Conservation (phyloP, 495 filamentous ascomycete species). For the Annulohypoxylon maeteangense region DNA sequence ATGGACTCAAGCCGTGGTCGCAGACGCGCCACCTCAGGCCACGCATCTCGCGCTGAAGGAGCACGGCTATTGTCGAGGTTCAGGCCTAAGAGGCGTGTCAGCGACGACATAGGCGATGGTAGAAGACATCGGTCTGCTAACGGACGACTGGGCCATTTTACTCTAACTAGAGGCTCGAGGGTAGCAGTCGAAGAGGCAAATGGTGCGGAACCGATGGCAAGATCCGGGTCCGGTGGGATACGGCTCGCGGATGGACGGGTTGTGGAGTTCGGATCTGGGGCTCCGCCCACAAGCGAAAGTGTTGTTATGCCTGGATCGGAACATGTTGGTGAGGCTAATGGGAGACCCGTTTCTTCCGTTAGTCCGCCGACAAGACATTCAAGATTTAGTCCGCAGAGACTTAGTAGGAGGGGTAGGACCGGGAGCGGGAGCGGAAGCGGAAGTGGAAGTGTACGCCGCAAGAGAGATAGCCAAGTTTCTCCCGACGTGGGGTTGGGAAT, state of each 20-base stretch:
- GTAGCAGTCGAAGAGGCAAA: background rate
- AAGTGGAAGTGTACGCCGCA: constrained; percentile 1
- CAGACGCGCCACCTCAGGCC: constrained; percentile 21
- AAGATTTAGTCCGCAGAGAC: constrained; percentile 19
- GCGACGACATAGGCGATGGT: constrained; percentile 14
- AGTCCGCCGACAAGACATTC: constrained; percentile 11
- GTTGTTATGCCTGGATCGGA: background rate
- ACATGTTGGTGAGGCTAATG: background rate
- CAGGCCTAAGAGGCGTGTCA: constrained; percentile 17
- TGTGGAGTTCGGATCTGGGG: constrained; percentile 48
- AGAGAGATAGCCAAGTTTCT: background rate
- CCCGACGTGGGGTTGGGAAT: constrained; percentile 30
- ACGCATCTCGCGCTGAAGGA: background rate
- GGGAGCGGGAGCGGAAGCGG: constrained; percentile 20
- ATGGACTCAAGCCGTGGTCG: constrained; percentile 33
- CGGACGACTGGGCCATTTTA: constrained; percentile 6
- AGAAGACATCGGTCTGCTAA: constrained; percentile 22
- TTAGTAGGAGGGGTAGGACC: constrained; percentile 18
- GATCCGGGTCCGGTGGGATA: constrained; percentile 46
- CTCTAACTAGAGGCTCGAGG: background rate
- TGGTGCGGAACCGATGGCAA: constrained; percentile 39
- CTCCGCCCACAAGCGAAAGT: constrained; percentile 7
- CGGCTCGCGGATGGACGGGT: constrained; percentile 43
- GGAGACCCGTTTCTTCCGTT: background rate
- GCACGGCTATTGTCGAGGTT: constrained; percentile 27